phyloP scores from a whole-genome alignment of 176 grass and related monocot species.

The Oryza meridionalis region DNA sequence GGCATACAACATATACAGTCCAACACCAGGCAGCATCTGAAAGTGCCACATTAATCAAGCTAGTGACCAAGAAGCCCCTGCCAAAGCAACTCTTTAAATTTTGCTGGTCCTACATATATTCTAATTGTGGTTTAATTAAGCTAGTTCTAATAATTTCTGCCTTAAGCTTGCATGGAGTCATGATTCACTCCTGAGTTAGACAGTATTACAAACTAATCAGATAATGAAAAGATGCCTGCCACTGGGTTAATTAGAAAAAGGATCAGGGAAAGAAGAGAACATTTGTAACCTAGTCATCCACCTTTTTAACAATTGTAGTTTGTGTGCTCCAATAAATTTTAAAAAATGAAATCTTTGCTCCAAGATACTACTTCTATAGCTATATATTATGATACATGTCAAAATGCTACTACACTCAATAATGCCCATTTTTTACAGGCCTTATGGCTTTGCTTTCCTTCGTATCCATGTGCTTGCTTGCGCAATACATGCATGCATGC shows the following conservation, averaged over 20 bases:
- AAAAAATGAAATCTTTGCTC: constrained; percentile 20
- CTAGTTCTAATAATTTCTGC: background rate
- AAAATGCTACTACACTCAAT: constrained; percentile 55
- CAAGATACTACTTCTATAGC: constrained; percentile 49
- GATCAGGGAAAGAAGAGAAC: constrained; percentile 2
- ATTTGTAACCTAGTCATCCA: constrained; percentile 37
- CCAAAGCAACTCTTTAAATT: background rate
- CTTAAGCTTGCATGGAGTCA: constrained; percentile 38
- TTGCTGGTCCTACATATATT: constrained; percentile 31
- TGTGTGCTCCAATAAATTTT: background rate
- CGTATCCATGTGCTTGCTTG: constrained; percentile 52
- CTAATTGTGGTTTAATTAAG: constrained; percentile 12
- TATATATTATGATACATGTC: constrained; percentile 48
- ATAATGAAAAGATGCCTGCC: constrained; percentile 59
- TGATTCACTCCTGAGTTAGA: constrained; percentile 41
- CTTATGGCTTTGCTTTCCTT: constrained; percentile 29
- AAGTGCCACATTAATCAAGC: background rate
- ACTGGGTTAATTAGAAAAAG: constrained; percentile 43
- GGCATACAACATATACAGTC: background rate
- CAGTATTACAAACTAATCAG: constrained; percentile 46
- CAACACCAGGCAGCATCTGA: background rate
- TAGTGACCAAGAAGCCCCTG: background rate
- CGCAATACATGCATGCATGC: constrained; percentile 37
- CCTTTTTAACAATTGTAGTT: constrained; percentile 38
- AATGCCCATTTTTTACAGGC: constrained; percentile 22